Percentiles rank a stretch among this genome's conserved stretches.
Evolutionary conservation across 78 protist genomes (phyloP).

Genomic region (Guillardia theta): DNA sequence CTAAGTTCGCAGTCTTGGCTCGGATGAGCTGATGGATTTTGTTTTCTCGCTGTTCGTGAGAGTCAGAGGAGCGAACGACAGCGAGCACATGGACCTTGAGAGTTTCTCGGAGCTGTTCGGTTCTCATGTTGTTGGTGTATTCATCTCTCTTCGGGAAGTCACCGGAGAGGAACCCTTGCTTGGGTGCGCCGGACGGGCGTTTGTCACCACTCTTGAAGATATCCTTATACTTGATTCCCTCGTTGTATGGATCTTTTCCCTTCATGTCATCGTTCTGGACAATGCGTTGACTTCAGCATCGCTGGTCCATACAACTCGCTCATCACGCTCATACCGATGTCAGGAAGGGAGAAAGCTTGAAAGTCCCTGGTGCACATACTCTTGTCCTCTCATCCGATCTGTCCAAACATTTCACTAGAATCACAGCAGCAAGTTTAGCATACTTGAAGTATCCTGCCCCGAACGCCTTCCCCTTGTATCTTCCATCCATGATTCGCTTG

Average conservation of each 20-base stretch:
- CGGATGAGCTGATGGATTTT: background rate
- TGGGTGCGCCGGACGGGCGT: background rate
- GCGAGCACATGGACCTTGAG: background rate
- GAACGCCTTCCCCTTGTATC: background rate
- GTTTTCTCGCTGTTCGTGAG: background rate
- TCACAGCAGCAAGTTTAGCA: no score
- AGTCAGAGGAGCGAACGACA: background rate
- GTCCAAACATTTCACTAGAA: no score
- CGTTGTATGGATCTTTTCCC: background rate
- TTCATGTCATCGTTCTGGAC: background rate
- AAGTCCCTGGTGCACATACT: background rate
- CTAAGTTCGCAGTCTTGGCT: background rate
- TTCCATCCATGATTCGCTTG: background rate
- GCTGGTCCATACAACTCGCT: background rate
- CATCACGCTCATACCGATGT: background rate
- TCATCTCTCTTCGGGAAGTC: conserved; percentile 35
- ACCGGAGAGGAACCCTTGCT: background rate
- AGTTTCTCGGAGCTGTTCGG: background rate
- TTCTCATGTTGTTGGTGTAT: background rate
- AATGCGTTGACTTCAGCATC: background rate
- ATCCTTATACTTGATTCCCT: background rate
- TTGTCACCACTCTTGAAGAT: background rate
- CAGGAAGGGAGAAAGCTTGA: background rate
- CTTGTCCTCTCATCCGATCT: background rate
- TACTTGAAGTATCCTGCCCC: background rate